Base-by-base conservation (phyloP, 805 yeast species). In the Ogataea zsoltii region DNA sequence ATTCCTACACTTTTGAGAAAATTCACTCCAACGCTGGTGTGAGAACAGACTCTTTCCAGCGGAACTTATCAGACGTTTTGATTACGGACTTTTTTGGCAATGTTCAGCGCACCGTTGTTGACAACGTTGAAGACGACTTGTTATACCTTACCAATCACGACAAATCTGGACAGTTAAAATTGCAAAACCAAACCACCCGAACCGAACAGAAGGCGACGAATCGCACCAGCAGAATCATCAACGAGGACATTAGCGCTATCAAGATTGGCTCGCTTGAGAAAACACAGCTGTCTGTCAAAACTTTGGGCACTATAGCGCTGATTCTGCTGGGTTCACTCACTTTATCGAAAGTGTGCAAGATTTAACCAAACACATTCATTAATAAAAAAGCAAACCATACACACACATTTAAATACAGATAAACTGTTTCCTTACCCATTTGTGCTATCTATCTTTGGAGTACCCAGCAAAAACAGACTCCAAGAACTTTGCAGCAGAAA, bases 21-120 rank as follows among this genome's bases (percentile, higher is more conserved):
- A 86, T 94, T 25, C 97, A 89, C 61, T 89, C 97, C 1, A 83
- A 87, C 57, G 92, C 96, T 1, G 99, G 99, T n/a, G 82, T 94
- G 31, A 76, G 96, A 52, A 80, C 89, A 0, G 97, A 91, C 62
- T 67, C 88, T 48, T 88, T 80, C 66, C 64, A 76, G 35, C 76
- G 95, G 57, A 79, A 85, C 50, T 70, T 82, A 37, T 68, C 75
- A 3, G 79, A 85, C 33, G 96, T 90, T 3, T 68, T 80, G 43
- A 77, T 94, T 53, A 91, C 98, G 0, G 98, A 94, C 62, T 94
- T 94, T 63, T 91, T 94, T 57, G 99, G 97, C 2, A 89, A 89
- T 55, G 86, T 90, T 16, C 97, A 90, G 64, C 80, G 83, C 44
- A 86, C 87, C 2, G 75, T 85, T 2, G 66, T 81, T n/a, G 69